Conservation (phyloP, 768 basidiomycete genomes). For the Crassisporium funariophilum region DNA sequence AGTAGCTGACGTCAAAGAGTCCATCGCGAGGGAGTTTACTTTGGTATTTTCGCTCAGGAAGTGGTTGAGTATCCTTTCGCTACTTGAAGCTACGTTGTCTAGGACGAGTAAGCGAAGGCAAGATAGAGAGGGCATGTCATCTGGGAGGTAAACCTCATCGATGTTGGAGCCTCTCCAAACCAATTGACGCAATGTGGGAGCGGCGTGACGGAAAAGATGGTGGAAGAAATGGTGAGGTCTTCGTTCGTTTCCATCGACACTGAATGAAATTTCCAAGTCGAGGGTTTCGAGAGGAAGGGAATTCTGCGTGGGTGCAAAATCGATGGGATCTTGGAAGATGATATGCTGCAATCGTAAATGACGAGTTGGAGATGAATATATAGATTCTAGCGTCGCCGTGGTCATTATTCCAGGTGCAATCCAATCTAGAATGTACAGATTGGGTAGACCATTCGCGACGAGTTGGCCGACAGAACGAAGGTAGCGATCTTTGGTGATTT, state of each 20-base stretch:
- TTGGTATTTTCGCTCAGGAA: conserved; percentile 13
- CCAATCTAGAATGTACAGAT: conserved; percentile 32
- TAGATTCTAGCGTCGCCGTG: conserved; percentile 12
- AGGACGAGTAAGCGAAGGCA: conserved; percentile 22
- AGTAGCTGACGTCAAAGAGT: conserved; percentile 8
- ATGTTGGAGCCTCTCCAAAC: conserved; percentile 16
- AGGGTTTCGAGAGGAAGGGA: conserved; percentile 17
- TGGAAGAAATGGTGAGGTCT: conserved; percentile 6
- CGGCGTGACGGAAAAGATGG: conserved; percentile 8
- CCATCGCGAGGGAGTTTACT: conserved; percentile 16
- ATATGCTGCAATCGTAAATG: conserved; percentile 25
- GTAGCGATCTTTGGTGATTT: conserved; percentile 2
- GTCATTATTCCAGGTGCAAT: conserved; percentile 14
- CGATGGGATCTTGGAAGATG: not conserved
- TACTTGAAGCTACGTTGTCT: conserved; percentile 11
- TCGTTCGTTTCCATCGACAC: not conserved
- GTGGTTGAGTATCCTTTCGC: not conserved
- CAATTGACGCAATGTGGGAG: conserved; percentile 23
- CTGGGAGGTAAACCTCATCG: conserved; percentile 4
- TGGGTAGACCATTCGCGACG: conserved; percentile 19
- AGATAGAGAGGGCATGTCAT: conserved; percentile 13
- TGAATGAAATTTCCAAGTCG: conserved; percentile 16
- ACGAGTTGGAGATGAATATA: conserved; percentile 19
- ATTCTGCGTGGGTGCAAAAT: conserved; percentile 6
- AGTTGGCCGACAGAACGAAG: conserved; percentile 10